Conservation (phyloP, 2,329 filamentous ascomycete genomes). For the Magnaporthiopsis incrustans region DNA sequence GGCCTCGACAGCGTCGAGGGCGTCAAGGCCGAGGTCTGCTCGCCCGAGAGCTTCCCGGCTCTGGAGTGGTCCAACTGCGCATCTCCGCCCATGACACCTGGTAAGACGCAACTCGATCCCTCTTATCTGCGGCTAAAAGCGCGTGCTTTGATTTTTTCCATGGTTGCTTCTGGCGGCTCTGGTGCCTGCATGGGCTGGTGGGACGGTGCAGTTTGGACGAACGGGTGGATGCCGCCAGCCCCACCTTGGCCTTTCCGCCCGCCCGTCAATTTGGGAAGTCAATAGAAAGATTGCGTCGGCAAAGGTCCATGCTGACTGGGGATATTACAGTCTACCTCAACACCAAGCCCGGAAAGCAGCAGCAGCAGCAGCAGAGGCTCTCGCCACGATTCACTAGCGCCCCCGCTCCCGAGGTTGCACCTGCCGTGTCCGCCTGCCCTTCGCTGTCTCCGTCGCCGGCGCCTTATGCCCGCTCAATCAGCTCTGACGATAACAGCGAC, state of each 20-base stretch:
- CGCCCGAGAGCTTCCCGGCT: constrained; percentile 62
- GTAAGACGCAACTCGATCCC: constrained; percentile 46
- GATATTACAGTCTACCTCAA: constrained; percentile 37
- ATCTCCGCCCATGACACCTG: constrained; percentile 84
- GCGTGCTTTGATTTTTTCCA: not conserved
- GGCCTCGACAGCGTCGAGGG: constrained; percentile 58
- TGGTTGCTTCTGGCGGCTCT: not conserved
- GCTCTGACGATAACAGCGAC: constrained; percentile 62
- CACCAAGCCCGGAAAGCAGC: constrained; percentile 27
- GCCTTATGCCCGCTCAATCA: constrained; percentile 62
- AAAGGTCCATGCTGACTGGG: not conserved
- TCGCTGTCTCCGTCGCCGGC: constrained; percentile 83
- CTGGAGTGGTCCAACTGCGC: constrained; percentile 69
- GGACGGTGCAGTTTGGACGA: not conserved
- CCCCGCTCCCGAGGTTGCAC: constrained; percentile 24
- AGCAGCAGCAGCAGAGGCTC: constrained; percentile 58
- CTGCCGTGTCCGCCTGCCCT: constrained; percentile 58
- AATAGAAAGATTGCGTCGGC: not conserved
- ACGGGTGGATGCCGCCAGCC: not conserved
- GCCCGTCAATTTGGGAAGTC: not conserved
- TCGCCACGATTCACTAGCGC: constrained; percentile 37
- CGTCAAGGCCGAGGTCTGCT: constrained; percentile 65
- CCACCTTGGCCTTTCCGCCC: not conserved
- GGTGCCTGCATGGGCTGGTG: not conserved
- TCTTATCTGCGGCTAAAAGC: constrained; percentile 3